Conservation (phyloP, 805 yeast genomes). For the Saturnispora halmiae region DNA sequence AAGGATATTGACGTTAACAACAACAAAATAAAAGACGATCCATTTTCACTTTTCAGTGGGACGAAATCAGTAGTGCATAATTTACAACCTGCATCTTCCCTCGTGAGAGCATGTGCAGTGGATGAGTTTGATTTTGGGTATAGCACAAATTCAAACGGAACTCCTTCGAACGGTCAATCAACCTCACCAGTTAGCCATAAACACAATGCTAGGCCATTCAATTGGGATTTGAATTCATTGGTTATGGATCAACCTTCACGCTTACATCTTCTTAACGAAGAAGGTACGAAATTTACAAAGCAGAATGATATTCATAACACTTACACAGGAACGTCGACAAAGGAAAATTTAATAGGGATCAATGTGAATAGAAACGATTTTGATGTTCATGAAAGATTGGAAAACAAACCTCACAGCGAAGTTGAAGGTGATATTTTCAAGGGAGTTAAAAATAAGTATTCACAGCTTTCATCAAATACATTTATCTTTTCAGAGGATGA, state of each 20-base stretch:
- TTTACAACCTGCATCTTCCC: slow-evolving; percentile 3
- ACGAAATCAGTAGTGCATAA: neutral
- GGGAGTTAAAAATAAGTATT: no score
- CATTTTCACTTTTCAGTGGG: no score
- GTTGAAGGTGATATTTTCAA: no score
- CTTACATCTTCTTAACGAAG: neutral
- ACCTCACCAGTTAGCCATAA: slow-evolving; percentile 14
- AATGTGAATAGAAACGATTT: no score
- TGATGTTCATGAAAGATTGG: no score
- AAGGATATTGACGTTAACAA: no score
- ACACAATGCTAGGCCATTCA: slow-evolving; percentile 18
- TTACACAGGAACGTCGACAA: no score
- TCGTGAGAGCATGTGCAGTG: slow-evolving; percentile 24
- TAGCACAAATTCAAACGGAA: neutral
- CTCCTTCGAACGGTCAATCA: neutral
- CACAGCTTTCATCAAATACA: neutral
- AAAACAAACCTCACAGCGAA: no score
- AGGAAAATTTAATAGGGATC: no score
- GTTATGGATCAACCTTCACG: slow-evolving; percentile 11
- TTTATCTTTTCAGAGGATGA: slow-evolving; percentile 8
- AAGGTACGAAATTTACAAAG: no score
- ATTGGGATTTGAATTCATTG: slow-evolving; percentile 24
- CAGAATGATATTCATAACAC: no score
- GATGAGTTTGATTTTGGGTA: slow-evolving; percentile 27
- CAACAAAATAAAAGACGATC: no score